Evolutionary conservation across 345 rosid species (phyloP).

Genomic region (Linum trigynum): DNA sequence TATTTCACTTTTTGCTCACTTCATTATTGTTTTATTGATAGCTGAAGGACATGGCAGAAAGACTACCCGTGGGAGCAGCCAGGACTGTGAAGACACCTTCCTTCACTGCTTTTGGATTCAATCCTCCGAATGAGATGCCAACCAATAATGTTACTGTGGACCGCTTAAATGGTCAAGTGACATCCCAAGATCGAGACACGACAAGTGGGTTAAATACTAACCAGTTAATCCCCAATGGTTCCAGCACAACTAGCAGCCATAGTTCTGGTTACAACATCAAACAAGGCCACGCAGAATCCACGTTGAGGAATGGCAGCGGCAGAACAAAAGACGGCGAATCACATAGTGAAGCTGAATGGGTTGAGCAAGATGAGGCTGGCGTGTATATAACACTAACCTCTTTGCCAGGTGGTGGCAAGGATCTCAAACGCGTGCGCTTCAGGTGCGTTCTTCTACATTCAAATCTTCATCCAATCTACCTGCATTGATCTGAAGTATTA

Average conservation of each 20-base stretch:
- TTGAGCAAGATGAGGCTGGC: conserved; percentile 21
- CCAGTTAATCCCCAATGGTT: conserved; percentile 48
- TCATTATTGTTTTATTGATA: conserved; percentile 12
- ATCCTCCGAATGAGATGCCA: conserved; percentile 40
- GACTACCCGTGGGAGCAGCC: conserved; percentile 20
- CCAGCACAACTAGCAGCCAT: conserved; percentile 35
- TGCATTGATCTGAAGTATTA: background rate
- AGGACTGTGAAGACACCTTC: conserved; percentile 39
- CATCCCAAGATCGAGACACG: conserved; percentile 37
- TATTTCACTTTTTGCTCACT: background rate
- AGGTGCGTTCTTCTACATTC: conserved; percentile 10
- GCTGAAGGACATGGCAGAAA: conserved; percentile 30
- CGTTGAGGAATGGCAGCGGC: conserved; percentile 38
- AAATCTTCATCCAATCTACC: background rate
- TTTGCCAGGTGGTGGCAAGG: conserved; percentile 22
- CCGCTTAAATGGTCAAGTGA: conserved; percentile 29
- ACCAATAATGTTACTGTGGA: conserved; percentile 29
- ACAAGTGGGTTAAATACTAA: conserved; percentile 28
- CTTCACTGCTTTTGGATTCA: conserved; percentile 48
- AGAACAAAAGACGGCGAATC: conserved; percentile 14
- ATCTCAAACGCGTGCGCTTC: conserved; percentile 23
- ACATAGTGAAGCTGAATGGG: conserved; percentile 24
- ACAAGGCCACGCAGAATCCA: conserved; percentile 49
- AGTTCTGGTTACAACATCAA: conserved; percentile 36
- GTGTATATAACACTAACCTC: conserved; percentile 19